phyloP scores from a whole-genome alignment of 2,329 filamentous ascomycete species.

The Neurospora crassa region DNA sequence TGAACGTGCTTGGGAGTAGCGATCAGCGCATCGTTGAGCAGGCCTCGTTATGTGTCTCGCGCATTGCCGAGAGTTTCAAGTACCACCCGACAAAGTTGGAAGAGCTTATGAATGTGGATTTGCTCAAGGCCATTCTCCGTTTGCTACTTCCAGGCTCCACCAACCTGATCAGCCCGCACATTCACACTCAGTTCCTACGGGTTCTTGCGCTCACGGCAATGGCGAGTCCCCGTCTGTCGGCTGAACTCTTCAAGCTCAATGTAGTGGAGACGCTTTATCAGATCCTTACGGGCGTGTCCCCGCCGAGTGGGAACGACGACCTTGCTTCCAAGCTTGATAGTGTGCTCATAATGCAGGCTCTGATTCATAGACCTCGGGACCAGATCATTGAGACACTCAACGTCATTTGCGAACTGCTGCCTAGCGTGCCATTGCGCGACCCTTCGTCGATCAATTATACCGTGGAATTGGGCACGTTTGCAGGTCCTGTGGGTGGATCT shows the following conservation, averaged over 20 bases:
- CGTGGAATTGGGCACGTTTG: background rate
- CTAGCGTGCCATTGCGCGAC: slow-evolving; percentile 53
- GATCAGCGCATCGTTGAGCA: slow-evolving; percentile 97
- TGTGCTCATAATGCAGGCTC: slow-evolving; percentile 95
- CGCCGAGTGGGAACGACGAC: slow-evolving; percentile 68
- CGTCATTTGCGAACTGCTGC: slow-evolving; percentile 90
- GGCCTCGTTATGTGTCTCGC: slow-evolving; percentile 86
- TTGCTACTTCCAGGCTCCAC: slow-evolving; percentile 88
- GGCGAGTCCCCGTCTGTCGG: slow-evolving; percentile 77
- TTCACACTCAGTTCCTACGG: slow-evolving; percentile 92
- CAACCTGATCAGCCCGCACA: slow-evolving; percentile 85
- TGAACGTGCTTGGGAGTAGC: slow-evolving; percentile 81
- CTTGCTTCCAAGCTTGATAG: slow-evolving; percentile 84
- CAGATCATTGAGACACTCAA: slow-evolving; percentile 97
- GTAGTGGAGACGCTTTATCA: slow-evolving; percentile 97
- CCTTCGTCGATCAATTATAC: slow-evolving; percentile 18
- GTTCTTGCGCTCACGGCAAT: slow-evolving; percentile 85
- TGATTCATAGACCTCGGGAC: slow-evolving; percentile 90
- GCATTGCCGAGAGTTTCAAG: slow-evolving; percentile 95
- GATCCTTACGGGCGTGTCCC: slow-evolving; percentile 90
- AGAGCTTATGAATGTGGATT: slow-evolving; percentile 78
- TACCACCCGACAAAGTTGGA: slow-evolving; percentile 81
- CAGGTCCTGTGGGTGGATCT: slow-evolving; percentile 29
- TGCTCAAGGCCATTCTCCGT: slow-evolving; percentile 76
- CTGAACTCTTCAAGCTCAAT: slow-evolving; percentile 89